Conservation (phyloP, 139 green algal species). For the Picochlorum costavermella region DNA sequence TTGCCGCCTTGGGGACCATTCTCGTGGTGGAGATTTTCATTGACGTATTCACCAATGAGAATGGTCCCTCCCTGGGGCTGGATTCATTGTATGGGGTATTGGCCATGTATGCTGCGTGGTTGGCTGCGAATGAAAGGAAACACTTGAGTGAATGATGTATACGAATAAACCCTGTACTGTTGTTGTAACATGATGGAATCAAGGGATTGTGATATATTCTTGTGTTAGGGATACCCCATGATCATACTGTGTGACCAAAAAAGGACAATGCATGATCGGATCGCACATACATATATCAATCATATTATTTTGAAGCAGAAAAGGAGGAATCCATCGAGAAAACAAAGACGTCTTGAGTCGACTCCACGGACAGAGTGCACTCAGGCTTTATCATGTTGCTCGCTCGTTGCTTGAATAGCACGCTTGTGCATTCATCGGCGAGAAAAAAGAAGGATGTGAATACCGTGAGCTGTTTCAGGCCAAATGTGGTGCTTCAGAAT, state of each 20-base stretch:
- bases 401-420: no score
- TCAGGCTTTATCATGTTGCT: no score
- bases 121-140: slow-evolving; percentile 14
- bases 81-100: slow-evolving; percentile 25
- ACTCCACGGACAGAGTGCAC: no score
- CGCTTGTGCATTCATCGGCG: no score
- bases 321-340: neutral
- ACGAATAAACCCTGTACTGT: neutral
- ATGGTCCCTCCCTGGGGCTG: slow-evolving; percentile 15
- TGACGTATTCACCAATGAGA: slow-evolving; percentile 15
- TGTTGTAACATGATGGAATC: no score
- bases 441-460: no score
- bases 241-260: neutral
- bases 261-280: neutral
- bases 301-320: neutral
- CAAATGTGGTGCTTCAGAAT: no score
- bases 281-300: neutral
- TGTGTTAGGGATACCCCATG: no score
- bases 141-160: slow-evolving; percentile 3
- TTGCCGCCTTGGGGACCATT: slow-evolving; percentile 15
- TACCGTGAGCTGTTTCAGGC: no score
- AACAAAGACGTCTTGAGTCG: no score
- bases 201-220: no score
- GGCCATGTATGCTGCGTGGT: slow-evolving; percentile 4
- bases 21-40: slow-evolving; percentile 3